Evolutionary conservation across 2,329 filamentous ascomycete species (phyloP), one percentile per base, ranked within the genome.

Genomic region (Paradendryphiella salina): DNA sequence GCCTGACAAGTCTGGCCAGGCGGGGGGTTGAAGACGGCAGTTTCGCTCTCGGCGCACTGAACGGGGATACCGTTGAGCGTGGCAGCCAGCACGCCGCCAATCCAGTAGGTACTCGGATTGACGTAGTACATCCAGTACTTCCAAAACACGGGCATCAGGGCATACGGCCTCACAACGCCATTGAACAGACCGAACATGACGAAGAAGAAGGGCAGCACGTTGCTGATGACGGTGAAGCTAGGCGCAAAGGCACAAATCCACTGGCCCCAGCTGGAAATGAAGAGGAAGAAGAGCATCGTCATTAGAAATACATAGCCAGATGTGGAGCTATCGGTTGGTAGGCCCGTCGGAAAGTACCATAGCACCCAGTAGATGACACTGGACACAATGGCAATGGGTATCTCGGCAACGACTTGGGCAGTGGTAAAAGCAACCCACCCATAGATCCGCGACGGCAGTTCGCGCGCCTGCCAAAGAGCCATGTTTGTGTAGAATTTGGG

Each of bases 171-270:
- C 8, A 92, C 82, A 15, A 92, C 84, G 59, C 89, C 89, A 75
- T 90, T 91, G 79, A 92, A 91, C 18, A 89, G 73, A 33, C 80
- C 81, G 64, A 89, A 86, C 77, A 89, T 85, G 70, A 91, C 84
- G 75, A 92, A 88, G 80, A 92, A 90, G 77, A 92, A 90, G 0
- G 88, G 88, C 4, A 90, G 76, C 1, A 72, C 64, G 65, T 92
- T 90, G 35, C 84, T 84, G 58, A 92, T 90, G 56, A 90, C 87
- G 0, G 87, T 89, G 74, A 90, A 90, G 33, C 80, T 85, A 0
- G 89, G 88, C 0, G 89, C 87, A 71, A 91, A 91, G 0, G 90
- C 89, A 56, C 85, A 88, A 60, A 94, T 90, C 88, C 88, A 93
- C 69, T 91, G 89, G 15, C 87, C 90, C 88, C 86, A 92, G 59